phyloP scores from a whole-genome alignment of 345 rosid genomes.

The Pistacia vera region DNA sequence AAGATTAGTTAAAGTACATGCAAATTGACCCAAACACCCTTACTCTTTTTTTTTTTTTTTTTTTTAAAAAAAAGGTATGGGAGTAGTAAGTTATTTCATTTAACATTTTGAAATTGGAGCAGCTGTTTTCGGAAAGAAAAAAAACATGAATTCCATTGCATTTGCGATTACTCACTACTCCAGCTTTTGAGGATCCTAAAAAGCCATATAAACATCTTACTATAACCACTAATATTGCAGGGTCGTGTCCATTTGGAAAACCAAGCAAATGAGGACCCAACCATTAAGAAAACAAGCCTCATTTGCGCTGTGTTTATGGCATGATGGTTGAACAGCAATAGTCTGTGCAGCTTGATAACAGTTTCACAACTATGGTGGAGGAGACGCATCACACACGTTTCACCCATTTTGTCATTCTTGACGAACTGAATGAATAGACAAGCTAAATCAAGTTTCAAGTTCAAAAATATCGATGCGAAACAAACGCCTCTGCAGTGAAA shows the following conservation, averaged over 20 bases:
- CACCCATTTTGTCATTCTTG: conserved; percentile 1
- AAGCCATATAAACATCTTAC: background rate
- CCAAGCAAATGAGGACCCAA: background rate
- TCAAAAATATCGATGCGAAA: no score
- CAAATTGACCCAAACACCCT: no score
- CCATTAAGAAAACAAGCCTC: background rate
- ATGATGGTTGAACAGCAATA: background rate
- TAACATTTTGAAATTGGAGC: background rate
- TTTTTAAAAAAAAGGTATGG: no score
- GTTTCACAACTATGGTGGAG: background rate
- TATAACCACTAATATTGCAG: background rate
- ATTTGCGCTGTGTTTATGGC: background rate
- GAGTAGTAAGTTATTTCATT: no score
- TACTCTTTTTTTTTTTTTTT: no score
- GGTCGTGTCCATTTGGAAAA: background rate
- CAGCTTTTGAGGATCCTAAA: background rate
- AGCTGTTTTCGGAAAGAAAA: no score
- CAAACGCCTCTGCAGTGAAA: background rate
- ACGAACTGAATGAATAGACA: background rate
- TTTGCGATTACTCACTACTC: background rate
- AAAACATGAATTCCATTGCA: no score
- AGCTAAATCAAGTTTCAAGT: background rate
- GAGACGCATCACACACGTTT: background rate
- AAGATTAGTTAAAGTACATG: no score
- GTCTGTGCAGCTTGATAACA: background rate